phyloP scores from a whole-genome alignment of 2,329 filamentous ascomycete genomes.

The Colletotrichum sp. region DNA sequence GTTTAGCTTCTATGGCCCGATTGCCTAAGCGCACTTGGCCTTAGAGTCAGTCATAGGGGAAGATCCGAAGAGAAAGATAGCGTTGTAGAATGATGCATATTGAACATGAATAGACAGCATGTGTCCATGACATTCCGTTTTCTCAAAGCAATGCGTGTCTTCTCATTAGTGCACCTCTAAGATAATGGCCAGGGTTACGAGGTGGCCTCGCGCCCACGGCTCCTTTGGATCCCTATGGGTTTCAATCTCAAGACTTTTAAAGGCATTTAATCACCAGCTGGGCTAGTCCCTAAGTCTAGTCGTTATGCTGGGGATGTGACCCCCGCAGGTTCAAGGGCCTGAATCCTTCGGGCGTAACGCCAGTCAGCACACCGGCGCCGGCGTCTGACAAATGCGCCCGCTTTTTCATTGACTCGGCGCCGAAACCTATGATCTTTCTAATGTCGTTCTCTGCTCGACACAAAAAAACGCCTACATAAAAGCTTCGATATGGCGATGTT shows the following conservation, averaged over 20 bases:
- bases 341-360: neutral
- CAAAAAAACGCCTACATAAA: neutral
- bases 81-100: neutral
- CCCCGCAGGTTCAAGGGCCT: neutral
- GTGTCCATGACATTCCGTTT: neutral
- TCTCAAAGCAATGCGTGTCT: neutral
- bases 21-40: conserved; percentile 18
- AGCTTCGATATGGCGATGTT: neutral
- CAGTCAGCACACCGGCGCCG: neutral
- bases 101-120: neutral
- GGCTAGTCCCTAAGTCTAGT: neutral
- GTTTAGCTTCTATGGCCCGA: conserved; percentile 51
- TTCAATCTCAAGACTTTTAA: neutral
- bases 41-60: neutral
- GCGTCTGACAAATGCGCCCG: neutral
- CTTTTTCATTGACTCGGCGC: neutral
- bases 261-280: neutral
- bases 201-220: neutral
- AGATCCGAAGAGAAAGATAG: neutral
- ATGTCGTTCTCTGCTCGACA: neutral
- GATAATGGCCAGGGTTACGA: neutral
- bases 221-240: neutral
- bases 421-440: neutral
- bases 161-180: neutral
- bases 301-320: neutral